Base-by-base conservation (phyloP, 1,139 yeast genomes). In the Taphrina communis region DNA sequence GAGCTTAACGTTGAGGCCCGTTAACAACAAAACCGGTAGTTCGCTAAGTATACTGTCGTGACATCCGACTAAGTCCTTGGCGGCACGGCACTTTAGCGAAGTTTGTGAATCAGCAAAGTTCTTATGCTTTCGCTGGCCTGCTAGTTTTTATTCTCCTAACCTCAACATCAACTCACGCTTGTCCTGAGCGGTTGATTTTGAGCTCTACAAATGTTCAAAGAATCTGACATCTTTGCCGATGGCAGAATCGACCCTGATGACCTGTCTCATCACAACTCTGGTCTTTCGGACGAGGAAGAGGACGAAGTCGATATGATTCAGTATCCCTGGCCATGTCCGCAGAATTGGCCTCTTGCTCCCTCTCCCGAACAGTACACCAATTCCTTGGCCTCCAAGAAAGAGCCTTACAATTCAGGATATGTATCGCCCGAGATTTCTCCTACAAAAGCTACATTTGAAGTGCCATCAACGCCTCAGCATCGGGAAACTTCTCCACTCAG, bases 301-400 rank as follows among this genome's bases (percentile, higher is more conserved):
- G 46, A 38, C 11, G 50, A n/a, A 9, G 50, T 41, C 35, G 60
- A 56, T n/a, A 36, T 56, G 42, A 39, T 56, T 12, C 42, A 56
- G 38, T 56, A 56, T 36, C 60, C 60, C 8, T 56, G 60, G 60
- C 60, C 60, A 41, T 39, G 46, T 12, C 60, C 60, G 7, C 36
- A 56, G 36, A 41, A 56, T 21, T 56, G 60, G 60, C 60, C 60
- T 39, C 50, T 56, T 8, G 38, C 50, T n/a, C 50, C 60, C 36
- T 35, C 39, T 36, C 12, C 53, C 53, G 36, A 19, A 11, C 53
- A 50, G 11, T 14, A 8, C 1, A 1, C 36, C 31, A n/a, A 50
- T 3, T 21, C 53, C 2, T 21, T 50, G 31, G 2, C 36, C n/a
- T 11, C 1, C 36, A 50, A 25, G 36, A 21, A 2, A 11, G 36